Evolutionary conservation across 2,329 filamentous ascomycete genomes (phyloP), one percentile per base, ranked within the genome.

Genomic region (Fusarium tanahbumbuense): DNA sequence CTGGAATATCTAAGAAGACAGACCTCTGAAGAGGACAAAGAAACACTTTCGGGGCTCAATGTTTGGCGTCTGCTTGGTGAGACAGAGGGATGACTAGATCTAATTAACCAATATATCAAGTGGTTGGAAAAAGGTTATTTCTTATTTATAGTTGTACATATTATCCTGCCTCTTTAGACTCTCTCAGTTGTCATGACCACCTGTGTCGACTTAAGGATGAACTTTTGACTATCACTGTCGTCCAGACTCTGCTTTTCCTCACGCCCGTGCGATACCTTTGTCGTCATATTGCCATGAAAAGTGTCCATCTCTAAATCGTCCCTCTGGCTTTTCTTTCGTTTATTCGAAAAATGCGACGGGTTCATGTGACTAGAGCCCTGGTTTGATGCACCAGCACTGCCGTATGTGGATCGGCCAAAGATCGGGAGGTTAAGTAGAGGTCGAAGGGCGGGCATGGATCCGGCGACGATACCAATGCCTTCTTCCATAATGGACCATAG

Each of bases 381-480:
- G 18, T 55, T 60, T 3, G 59, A 67, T 2, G 20, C 49, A 16
- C 49, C 44, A 18, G 56, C 60, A 23, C 65, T 72, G 4, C 30
- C 58, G 13, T 73, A 68, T 1, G 59, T 68, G 12, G 48, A 56
- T 13, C 53, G 25, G 11, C 60, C 40, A 37, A 73, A 71, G n/a
- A 73, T 22, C 12, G 64, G 47, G 1, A 73, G 49, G 20, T 47
- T 73, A 5, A 74, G 65, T 1, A 75, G 56, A 16, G 72, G 72
- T 28, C 68, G 62, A 2, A 74, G 25, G 6, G 70, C 60, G 6
- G 72, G 70, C 71, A 73, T 72, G 4, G 72, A 75, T 2, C 72
- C 72, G 2, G 72, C 72, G n/a, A 73, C 52, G 5, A 74, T 72
- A 15, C 72, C 72, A 3, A 73, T 74, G 9, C 72, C 72, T 16